phyloP scores from a whole-genome alignment of 768 basidiomycete genomes.

The Hericium coralloides region DNA sequence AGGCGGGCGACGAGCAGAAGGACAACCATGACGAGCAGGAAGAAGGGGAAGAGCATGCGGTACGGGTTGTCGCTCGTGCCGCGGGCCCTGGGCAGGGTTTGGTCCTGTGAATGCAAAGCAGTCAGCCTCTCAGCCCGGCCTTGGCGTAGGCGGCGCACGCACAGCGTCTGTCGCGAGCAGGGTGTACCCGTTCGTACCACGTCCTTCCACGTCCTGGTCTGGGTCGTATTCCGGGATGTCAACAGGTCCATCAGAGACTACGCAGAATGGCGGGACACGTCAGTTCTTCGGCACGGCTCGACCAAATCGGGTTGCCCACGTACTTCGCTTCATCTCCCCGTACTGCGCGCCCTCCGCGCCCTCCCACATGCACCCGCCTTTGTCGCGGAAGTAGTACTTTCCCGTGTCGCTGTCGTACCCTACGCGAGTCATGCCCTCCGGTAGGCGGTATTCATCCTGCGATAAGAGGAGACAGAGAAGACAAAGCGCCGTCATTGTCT shows the following conservation, averaged over 20 bases:
- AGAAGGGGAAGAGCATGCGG: constrained; percentile 15
- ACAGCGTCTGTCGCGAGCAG: constrained; percentile 7
- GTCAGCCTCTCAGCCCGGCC: neutral
- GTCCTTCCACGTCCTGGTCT: constrained; percentile 10
- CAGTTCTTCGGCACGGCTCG: neutral
- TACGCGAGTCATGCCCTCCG: constrained; percentile 49
- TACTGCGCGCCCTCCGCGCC: constrained; percentile 54
- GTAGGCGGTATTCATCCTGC: constrained; percentile 45
- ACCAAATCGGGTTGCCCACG: neutral
- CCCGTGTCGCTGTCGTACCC: constrained; percentile 71
- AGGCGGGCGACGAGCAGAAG: constrained; percentile 13
- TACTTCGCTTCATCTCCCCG: constrained; percentile 40
- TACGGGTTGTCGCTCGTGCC: constrained; percentile 7
- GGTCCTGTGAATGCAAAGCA: neutral
- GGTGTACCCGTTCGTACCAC: constrained; percentile 6
- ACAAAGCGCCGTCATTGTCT: neutral
- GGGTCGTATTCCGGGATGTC: neutral
- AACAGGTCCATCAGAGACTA: neutral
- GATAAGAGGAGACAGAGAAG: neutral
- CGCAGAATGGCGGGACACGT: neutral
- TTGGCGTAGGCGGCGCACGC: neutral
- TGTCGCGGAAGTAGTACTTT: constrained; percentile 55
- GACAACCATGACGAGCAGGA: constrained; percentile 13
- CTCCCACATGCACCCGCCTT: constrained; percentile 44
- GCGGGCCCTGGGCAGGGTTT: neutral